These are phyloP conservation scores for Boletus holoroseus DNA, from an alignment of 1,284 basidiomycete species.

Conservation along the genomic window DNA sequence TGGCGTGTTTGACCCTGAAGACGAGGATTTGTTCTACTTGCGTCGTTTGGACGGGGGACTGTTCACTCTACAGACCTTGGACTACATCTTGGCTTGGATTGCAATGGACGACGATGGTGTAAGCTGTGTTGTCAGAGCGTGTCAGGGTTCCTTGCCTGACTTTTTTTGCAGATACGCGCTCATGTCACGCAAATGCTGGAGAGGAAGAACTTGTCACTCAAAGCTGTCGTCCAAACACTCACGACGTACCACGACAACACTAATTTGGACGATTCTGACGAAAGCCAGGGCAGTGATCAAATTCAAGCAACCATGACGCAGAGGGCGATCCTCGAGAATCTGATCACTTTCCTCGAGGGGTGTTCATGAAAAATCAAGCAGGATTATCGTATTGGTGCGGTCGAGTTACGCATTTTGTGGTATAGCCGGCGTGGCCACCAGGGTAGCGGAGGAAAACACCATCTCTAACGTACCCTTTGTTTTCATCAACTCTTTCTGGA, in stretches of 20 bases:
- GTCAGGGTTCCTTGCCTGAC: conserved; percentile 10
- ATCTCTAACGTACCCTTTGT: conserved; percentile 89
- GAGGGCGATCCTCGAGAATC: conserved; percentile 61
- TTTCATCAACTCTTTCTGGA: conserved; percentile 84
- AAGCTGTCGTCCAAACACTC: conserved; percentile 62
- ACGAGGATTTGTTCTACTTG: conserved; percentile 79
- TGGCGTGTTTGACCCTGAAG: conserved; percentile 55
- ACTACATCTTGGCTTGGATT: conserved; percentile 93
- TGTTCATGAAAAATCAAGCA: conserved; percentile 20
- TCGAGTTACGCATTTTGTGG: conserved; percentile 20
- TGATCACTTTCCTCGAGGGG: conserved; percentile 61
- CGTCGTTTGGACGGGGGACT: conserved; percentile 81
- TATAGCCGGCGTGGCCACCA: conserved; percentile 29
- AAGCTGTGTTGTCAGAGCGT: conserved; percentile 28
- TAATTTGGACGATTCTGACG: conserved; percentile 43
- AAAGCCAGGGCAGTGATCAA: conserved; percentile 22
- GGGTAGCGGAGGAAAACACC: conserved; percentile 68
- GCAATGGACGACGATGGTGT: conserved; percentile 98
- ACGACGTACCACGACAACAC: conserved; percentile 68
- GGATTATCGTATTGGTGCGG: conserved; percentile 2
- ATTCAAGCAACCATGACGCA: conserved; percentile 46
- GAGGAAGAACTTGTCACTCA: conserved; percentile 61
- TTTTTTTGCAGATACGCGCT: conserved; percentile 53
- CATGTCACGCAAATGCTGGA: conserved; percentile 74
- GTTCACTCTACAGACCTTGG: conserved; percentile 84